Conservation (phyloP, 257 asterid genomes). For the Mitragyna speciosa region DNA sequence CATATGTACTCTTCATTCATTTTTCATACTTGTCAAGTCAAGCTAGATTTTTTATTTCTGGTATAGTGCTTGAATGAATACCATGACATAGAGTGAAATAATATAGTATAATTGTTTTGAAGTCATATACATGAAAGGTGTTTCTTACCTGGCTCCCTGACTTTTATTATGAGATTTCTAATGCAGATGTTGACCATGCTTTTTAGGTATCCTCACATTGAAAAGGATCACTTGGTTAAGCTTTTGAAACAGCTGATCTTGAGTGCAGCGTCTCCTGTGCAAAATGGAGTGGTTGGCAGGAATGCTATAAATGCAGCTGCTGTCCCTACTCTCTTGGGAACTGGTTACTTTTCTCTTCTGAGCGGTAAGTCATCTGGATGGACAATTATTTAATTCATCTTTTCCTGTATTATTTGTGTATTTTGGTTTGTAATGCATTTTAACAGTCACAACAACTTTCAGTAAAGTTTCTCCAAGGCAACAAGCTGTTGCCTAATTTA, state of each 20-base stretch:
- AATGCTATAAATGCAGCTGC: slow-evolving; percentile 66
- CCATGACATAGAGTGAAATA: no score
- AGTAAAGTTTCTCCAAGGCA: not conserved
- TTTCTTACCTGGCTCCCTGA: no score
- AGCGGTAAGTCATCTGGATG: slow-evolving; percentile 44
- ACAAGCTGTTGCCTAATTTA: not conserved
- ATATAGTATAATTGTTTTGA: no score
- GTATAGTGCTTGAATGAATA: no score
- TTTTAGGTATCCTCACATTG: slow-evolving; percentile 81
- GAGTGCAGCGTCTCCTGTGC: slow-evolving; percentile 58
- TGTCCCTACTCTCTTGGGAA: slow-evolving; percentile 89
- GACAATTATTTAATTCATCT: slow-evolving; percentile 16
- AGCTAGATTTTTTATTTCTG: no score
- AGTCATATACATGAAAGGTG: no score
- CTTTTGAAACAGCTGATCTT: slow-evolving; percentile 77
- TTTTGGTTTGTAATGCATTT: not conserved
- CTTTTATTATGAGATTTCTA: no score
- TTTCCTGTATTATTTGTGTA: not conserved
- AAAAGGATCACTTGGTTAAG: slow-evolving; percentile 88
- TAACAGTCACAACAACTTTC: not conserved
- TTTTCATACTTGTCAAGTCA: no score
- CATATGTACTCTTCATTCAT: no score
- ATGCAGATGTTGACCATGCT: not conserved
- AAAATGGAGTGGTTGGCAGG: slow-evolving; percentile 41
- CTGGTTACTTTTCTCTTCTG: slow-evolving; percentile 82